Conservation (phyloP, 352 stramenopile species). For the Globisporangium uncinulatum region DNA sequence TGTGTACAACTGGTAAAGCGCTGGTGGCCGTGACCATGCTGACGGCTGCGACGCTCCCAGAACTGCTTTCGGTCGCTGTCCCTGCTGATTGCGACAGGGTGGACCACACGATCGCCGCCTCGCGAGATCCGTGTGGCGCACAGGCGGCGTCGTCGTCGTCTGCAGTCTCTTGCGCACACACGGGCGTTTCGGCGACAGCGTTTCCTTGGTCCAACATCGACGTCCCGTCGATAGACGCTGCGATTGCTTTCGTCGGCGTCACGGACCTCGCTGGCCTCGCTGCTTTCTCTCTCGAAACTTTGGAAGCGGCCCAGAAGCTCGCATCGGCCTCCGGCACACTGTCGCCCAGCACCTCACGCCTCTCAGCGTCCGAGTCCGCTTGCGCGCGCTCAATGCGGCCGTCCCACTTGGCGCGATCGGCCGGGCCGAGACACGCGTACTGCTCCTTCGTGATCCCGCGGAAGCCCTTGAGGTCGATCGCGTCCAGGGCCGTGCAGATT, state of each 20-base stretch:
- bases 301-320: slow-evolving; percentile 38
- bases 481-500: background rate
- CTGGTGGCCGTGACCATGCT: background rate
- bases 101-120: background rate
- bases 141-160: background rate
- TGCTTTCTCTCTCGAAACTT: slow-evolving; percentile 3
- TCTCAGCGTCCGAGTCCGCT: slow-evolving; percentile 27
- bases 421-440: slow-evolving; percentile 37
- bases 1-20: background rate
- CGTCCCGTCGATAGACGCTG: background rate
- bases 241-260: background rate
- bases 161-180: background rate
- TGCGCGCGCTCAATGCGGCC: slow-evolving; percentile 49
- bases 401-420: slow-evolving; percentile 50
- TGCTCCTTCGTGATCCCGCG: slow-evolving; percentile 61
- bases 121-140: background rate
- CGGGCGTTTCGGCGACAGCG: background rate
- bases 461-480: slow-evolving; percentile 45
- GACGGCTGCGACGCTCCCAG: background rate
- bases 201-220: background rate
- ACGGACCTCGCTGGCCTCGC: background rate
- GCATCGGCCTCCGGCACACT: slow-evolving; percentile 35
- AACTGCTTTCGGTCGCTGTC: background rate
- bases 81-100: background rate
- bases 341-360: slow-evolving; percentile 34